Evolutionary conservation across 2,329 filamentous ascomycete species (phyloP), one percentile per base, ranked within the genome.

Genomic region (Fusarium protoensiforme): DNA sequence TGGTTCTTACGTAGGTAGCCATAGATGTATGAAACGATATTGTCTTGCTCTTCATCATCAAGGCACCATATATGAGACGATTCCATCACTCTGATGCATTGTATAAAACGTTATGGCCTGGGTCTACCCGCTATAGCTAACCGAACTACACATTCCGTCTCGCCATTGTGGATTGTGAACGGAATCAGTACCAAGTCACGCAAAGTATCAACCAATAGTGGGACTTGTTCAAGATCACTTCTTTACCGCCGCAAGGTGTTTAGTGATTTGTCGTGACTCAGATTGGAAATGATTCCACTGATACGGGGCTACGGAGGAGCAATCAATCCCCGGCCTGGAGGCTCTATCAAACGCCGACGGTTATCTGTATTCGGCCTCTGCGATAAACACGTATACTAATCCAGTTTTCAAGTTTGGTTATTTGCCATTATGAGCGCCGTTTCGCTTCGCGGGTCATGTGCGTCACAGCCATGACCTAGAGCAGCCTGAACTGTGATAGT

Each of bases 11-110:
- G n/a, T n/a, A n/a, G 7, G 20, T 14, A 43, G 39, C 11, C 38
- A 41, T 20, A 20, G 13, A 22, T 13, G n/a, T 22, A 24, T 22
- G 2, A 22, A 16, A 43, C 20, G 7, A 24, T 16, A 7, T 22
- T 4, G 14, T 9, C 13, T 46, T 3, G 4, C 9, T 22, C 41
- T 24, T 5, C 41, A 16, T 9, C 20, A 24, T 1, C 7, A 43
- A 43, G 7, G 24, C 13, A 24, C 14, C 41, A 24, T 9, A 1
- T 16, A 5, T 7, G 13, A 24, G 13, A 24, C 9, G 13, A 1
- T 16, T 14, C 1, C 0, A 9, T 46, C 0, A 24, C 4, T 5
- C 2, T 8, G 5, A 46, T 16, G 0, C 1, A 16, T 43, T 13
- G 7, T 43, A 9, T 9, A 43, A 1, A 24, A 43, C 14, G 16